Evolutionary conservation across 2,329 filamentous ascomycete species (phyloP).

Genomic region (Dactylella cylindrospora): DNA sequence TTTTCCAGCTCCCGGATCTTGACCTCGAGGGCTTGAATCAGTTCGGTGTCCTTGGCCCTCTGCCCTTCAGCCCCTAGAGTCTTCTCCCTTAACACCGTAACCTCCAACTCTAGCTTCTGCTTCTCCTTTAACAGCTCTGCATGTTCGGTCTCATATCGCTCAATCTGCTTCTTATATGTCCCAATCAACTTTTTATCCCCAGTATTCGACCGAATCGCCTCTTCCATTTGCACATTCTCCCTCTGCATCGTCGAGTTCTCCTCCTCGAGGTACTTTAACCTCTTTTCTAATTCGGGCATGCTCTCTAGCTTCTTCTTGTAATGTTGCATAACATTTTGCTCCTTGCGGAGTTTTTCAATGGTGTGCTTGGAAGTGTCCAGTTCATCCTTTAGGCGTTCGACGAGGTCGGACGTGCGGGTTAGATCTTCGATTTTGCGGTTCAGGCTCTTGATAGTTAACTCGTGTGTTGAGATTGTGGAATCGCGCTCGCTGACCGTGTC

Average conservation of each 20-base stretch:
- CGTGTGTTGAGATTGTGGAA: slow-evolving; percentile 45
- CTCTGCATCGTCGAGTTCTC: slow-evolving; percentile 43
- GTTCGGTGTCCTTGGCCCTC: slow-evolving; percentile 49
- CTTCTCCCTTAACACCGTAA: slow-evolving; percentile 47
- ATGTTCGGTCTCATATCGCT: slow-evolving; percentile 47
- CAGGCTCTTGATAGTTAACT: slow-evolving; percentile 46
- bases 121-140: slow-evolving; percentile 47
- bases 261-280: slow-evolving; percentile 47
- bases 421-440: slow-evolving; percentile 48
- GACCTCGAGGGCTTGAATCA: slow-evolving; percentile 49
- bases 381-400: slow-evolving; percentile 49
- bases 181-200: slow-evolving; percentile 48
- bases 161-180: slow-evolving; percentile 49
- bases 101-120: slow-evolving; percentile 47
- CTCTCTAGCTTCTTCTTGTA: slow-evolving; percentile 49
- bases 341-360: slow-evolving; percentile 49
- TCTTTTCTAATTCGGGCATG: slow-evolving; percentile 49
- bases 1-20: slow-evolving; percentile 49
- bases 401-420: slow-evolving; percentile 46
- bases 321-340: slow-evolving; percentile 49
- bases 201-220: slow-evolving; percentile 47
- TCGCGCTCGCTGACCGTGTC: slow-evolving; percentile 49
- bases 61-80: slow-evolving; percentile 48
- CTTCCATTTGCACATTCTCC: slow-evolving; percentile 45
- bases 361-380: slow-evolving; percentile 49